These are phyloP conservation scores for Phylloporus sp. DNA, from an alignment of 768 basidiomycete genomes.

Conservation along the genomic window DNA sequence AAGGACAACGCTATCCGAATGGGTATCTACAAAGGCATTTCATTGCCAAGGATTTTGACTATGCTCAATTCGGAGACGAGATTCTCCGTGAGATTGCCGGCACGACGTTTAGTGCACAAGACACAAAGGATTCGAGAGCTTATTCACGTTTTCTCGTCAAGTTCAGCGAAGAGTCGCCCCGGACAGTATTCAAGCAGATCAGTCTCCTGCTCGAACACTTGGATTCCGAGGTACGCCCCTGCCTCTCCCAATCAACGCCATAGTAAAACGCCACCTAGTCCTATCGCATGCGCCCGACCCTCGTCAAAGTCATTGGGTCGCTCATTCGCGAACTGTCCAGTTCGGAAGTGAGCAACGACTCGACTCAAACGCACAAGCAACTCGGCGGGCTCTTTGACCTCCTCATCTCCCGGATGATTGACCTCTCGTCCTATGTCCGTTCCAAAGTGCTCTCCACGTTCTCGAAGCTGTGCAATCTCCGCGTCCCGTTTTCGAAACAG, in stretches of 20 bases:
- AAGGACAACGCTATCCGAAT: slow-evolving; percentile 66
- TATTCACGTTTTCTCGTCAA: slow-evolving; percentile 82
- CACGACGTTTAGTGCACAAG: slow-evolving; percentile 72
- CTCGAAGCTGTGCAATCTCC: slow-evolving; percentile 69
- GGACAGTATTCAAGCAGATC: slow-evolving; percentile 84
- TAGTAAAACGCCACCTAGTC: slow-evolving; percentile 45
- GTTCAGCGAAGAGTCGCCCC: slow-evolving; percentile 74
- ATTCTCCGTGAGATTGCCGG: slow-evolving; percentile 81
- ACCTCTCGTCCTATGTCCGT: slow-evolving; percentile 88
- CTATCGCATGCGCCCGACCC: slow-evolving; percentile 93
- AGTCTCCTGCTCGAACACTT: slow-evolving; percentile 77
- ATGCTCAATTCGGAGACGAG: slow-evolving; percentile 86
- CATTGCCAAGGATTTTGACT: slow-evolving; percentile 81
- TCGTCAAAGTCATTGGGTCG: slow-evolving; percentile 84
- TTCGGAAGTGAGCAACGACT: slow-evolving; percentile 44
- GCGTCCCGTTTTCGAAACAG: slow-evolving; percentile 81
- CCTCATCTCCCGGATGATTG: slow-evolving; percentile 81
- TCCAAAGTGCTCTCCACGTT: slow-evolving; percentile 79
- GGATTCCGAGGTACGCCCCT: slow-evolving; percentile 76
- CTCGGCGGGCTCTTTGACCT: slow-evolving; percentile 79
- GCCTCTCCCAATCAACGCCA: neutral
- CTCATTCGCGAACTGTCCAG: slow-evolving; percentile 78
- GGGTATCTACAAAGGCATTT: slow-evolving; percentile 85
- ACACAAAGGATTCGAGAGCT: slow-evolving; percentile 80
- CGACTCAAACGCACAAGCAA: slow-evolving; percentile 54